A percentile compares a stretch with the other conserved stretches of the same genome.
These are phyloP conservation scores for Ceratobasidium sp. DNA, from an alignment of 1,284 basidiomycete genomes.

Conservation along the genomic window DNA sequence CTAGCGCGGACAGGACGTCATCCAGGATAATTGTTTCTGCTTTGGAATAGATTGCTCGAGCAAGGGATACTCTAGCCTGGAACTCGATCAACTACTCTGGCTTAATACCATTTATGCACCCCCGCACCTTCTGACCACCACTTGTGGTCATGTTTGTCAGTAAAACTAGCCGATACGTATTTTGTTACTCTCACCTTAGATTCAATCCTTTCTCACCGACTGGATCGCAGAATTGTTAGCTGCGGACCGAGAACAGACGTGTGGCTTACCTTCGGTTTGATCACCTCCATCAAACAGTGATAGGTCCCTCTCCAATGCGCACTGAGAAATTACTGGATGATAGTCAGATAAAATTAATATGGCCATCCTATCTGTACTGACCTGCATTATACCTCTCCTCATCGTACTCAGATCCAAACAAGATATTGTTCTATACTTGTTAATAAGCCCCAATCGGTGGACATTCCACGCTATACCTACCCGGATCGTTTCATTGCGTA, in stretches of 20 bases:
- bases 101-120: background rate
- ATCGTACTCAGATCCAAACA: constrained; percentile 68
- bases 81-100: constrained; percentile 49
- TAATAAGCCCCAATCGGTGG: too few relatives aligned
- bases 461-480: too few relatives aligned
- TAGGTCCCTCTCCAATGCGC: constrained; percentile 69
- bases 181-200: constrained; percentile 56
- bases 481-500: constrained; percentile 62
- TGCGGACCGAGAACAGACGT: background rate
- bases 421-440: constrained; percentile 58
- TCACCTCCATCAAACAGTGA: constrained; percentile 70
- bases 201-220: constrained; percentile 87
- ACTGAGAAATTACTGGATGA: constrained; percentile 51
- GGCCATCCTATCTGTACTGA: constrained; percentile 45
- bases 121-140: constrained; percentile 64
- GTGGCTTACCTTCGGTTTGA: constrained; percentile 32
- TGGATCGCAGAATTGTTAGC: constrained; percentile 60
- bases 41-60: constrained; percentile 78
- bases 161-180: constrained; percentile 34
- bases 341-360: background rate
- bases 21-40: constrained; percentile 68
- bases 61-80: constrained; percentile 80
- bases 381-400: constrained; percentile 56
- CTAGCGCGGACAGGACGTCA: constrained; percentile 49
- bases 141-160: background rate